Percentiles rank a stretch among this genome's conserved stretches.
Evolutionary conservation across 1,139 yeast species (phyloP).

Genomic region (Candida buenavistaensis): DNA sequence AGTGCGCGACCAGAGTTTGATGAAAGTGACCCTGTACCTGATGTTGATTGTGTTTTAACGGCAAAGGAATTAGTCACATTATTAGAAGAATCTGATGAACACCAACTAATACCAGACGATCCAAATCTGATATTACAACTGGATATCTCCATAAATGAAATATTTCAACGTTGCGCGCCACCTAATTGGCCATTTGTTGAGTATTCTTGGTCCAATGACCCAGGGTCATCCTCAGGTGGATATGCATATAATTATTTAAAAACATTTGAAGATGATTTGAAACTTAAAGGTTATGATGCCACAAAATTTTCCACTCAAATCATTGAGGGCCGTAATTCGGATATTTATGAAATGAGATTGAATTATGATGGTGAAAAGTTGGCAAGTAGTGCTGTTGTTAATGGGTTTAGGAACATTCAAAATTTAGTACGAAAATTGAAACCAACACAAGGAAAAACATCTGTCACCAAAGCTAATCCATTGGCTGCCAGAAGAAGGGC

Average conservation of each 20-base stretch:
- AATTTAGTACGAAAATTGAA: constrained; percentile 84
- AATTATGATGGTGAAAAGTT: constrained; percentile 32
- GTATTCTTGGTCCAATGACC: constrained; percentile 69
- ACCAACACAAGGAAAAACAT: constrained; percentile 26
- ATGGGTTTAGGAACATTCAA: constrained; percentile 93
- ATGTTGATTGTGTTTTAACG: constrained; percentile 93
- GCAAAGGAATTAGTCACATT: constrained; percentile 82
- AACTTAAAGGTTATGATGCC: constrained; percentile 18
- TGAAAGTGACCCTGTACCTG: constrained; percentile 23
- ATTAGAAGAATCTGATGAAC: constrained; percentile 47
- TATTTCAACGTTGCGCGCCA: constrained; percentile 48
- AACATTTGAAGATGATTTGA: constrained; percentile 33
- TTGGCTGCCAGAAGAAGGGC: constrained; percentile 45
- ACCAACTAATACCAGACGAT: constrained; percentile 21
- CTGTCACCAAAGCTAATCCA: constrained; percentile 31
- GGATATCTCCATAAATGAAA: constrained; percentile 16
- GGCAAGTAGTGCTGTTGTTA: constrained; percentile 75
- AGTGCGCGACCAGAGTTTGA: constrained; percentile 77
- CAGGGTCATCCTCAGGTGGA: constrained; percentile 90
- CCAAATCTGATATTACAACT: not conserved
- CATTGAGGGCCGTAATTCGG: constrained; percentile 70
- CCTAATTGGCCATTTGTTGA: constrained; percentile 55
- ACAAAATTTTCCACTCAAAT: constrained; percentile 24
- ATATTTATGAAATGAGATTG: constrained; percentile 69
- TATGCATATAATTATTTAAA: constrained; percentile 65